phyloP scores from a whole-genome alignment of 805 yeast genomes.

The Naumovozyma dairenensis region DNA sequence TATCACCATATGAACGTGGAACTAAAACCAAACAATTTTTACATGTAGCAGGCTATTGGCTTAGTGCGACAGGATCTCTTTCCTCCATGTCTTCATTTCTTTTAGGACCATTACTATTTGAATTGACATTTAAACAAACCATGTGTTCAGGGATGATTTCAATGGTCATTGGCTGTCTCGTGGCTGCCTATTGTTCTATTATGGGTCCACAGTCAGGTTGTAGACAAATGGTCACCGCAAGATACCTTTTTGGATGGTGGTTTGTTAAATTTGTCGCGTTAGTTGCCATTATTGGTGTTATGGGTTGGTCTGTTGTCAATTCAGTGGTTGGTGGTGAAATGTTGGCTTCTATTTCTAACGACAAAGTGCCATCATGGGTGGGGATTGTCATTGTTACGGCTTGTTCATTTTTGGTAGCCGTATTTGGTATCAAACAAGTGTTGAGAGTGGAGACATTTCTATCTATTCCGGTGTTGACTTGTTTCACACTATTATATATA shows the following conservation, averaged over 20 bases:
- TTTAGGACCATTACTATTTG: conserved; percentile 63
- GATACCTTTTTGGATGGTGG: conserved; percentile 81
- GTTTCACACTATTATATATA: conserved; percentile 60
- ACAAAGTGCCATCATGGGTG: conserved; percentile 55
- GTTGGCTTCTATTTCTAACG: conserved; percentile 53
- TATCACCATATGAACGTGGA: conserved; percentile 58
- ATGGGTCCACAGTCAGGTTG: conserved; percentile 91
- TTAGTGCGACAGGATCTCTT: conserved; percentile 79
- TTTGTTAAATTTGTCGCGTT: conserved; percentile 67
- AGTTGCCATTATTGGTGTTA: conserved; percentile 60
- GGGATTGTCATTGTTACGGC: conserved; percentile 67
- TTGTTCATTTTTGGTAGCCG: conserved; percentile 54
- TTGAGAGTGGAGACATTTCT: conserved; percentile 57
- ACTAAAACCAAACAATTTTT: conserved; percentile 29
- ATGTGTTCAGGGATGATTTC: conserved; percentile 55
- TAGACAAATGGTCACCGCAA: conserved; percentile 76
- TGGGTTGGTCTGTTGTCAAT: conserved; percentile 95
- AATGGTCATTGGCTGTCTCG: conserved; percentile 54
- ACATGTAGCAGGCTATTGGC: conserved; percentile 65
- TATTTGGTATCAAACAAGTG: conserved; percentile 70
- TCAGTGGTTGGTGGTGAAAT: conserved; percentile 85
- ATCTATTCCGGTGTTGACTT: conserved; percentile 57
- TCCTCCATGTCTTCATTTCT: conserved; percentile 81
- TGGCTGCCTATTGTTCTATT: conserved; percentile 75
- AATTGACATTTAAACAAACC: conserved; percentile 56